phyloP scores from a whole-genome alignment of 176 grass and related monocot species.

The Oryza glaberrima region DNA sequence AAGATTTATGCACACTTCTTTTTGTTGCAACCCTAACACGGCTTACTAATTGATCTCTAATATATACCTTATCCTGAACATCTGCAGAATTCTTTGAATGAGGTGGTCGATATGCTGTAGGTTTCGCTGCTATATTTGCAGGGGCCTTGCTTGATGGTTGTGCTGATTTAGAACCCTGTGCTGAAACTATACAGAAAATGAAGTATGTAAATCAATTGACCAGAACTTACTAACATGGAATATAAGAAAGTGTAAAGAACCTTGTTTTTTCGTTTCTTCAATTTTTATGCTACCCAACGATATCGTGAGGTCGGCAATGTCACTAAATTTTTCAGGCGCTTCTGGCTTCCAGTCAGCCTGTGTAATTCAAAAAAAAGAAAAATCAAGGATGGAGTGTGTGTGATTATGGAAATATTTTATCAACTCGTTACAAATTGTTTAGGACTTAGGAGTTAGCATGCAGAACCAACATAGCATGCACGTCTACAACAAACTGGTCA shows the following conservation, averaged over 20 bases:
- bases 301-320: constrained; percentile 72
- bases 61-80: constrained; percentile 82
- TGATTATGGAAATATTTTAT: constrained; percentile 1
- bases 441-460: not conserved
- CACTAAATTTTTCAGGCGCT: constrained; percentile 82
- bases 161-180: constrained; percentile 72
- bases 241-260: constrained; percentile 45
- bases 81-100: constrained; percentile 77
- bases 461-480: constrained; percentile 6
- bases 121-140: constrained; percentile 50
- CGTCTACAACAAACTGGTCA: not conserved
- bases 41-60: not conserved
- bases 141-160: constrained; percentile 67
- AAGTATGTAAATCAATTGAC: constrained; percentile 35
- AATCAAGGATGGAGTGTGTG: constrained; percentile 1
- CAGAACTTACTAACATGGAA: constrained; percentile 27
- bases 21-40: not conserved
- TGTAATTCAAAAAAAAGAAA: constrained; percentile 24
- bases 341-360: constrained; percentile 92
- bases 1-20: not conserved
- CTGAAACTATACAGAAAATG: constrained; percentile 47
- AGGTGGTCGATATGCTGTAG: constrained; percentile 83
- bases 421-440: constrained; percentile 5
- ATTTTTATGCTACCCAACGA: constrained; percentile 76
- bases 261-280: constrained; percentile 82